Evolutionary conservation across 768 basidiomycete species (phyloP), one percentile per base, ranked within the genome.

Genomic region (Mycena venus): DNA sequence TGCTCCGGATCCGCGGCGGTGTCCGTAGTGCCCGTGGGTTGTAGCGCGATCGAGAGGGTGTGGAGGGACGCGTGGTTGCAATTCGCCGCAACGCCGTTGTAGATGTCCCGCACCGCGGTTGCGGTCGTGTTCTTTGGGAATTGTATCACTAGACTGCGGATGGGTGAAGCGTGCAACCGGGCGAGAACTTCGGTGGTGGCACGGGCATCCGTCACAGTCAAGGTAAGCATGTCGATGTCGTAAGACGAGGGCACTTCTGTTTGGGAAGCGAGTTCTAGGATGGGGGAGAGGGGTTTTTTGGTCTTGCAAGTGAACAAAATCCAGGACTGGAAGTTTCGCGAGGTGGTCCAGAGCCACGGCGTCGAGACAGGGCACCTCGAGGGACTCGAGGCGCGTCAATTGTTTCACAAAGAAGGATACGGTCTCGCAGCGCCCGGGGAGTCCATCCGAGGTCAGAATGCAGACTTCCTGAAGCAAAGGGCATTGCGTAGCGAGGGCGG

Each of bases 111-210:
- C 51, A 67, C 19, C 36, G 65, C 65, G 36, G 36, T 42, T 42
- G 53, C 65, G 38, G 51, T n/a, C 27, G 36, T 67, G 34, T 29
- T 42, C 53, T 42, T 55, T 31, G 65, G 65, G 38, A 56, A 67
- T 56, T 55, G 36, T n/a, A 67, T 67, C 38, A 17, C 19, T 55
- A 67, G 65, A 40, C 38, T 56, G 38, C 36, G 38, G 65, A 67
- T 67, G 36, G 65, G 53, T 67, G 65, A 55, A 55, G 51, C 38
- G 65, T 29, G 53, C 36, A 67, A 56, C 53, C 51, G 65, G 53
- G 53, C 53, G 53, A 67, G 65, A 53, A 67, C 27, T 58, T 67
- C 53, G 53, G 36, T 55, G 53, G 47, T 59, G 42, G 58, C 38
- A 49, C 58, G 58, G 47, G 40, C 55, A 47, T 59, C 66, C n/a